Evolutionary conservation across 1,284 basidiomycete species (phyloP), one percentile per base, ranked within the genome.

Genomic region (Heterobasidion parviporum): DNA sequence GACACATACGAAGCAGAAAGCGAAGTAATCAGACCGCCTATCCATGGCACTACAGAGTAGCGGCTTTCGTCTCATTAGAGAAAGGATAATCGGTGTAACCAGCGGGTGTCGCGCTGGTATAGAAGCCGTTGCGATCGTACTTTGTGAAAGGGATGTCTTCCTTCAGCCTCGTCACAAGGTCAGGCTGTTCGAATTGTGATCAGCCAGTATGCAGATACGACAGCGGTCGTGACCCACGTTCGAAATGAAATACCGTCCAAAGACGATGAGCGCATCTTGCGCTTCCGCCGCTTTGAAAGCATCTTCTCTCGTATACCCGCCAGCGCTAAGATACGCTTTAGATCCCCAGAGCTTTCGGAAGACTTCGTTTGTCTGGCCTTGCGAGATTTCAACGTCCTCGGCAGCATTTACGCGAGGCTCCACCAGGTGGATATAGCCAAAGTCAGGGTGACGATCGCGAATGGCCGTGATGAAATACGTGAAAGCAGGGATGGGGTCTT

Each of bases 351-450:
- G 36, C 14, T 58, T 38, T 34, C 59, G 57, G 49, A 61, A 52
- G 10, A 54, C 16, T 10, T 63, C 47, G 52, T 56, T 62, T 12
- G 54, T 49, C 1, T 54, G 16, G 5, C n/a, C 34, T 1, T 4
- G 20, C 6, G 20, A 18, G 15, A 35, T 12, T 7, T 56, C 48
- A 3, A 26, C 15, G 35, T n/a, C 15, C 38, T 14, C 26, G 7
- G 16, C n/a, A 6, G 50, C 64, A 45, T 60, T 56, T 0, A 69
- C 63, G n/a, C 70, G 63, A 0, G 71, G 68, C 61, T 79, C 75
- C 44, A 77, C 67, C 38, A 72, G 66, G 65, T 82, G 80, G 18
- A 86, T 59, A 63, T 83, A 87, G 16, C 8, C 50, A 8, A 53
- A 44, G 15, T 53, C 26, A 7, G 52, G 52, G 18, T 53, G 16